Conservation (phyloP, 106 monocot genomes). For the Xerophyta viscosa region DNA sequence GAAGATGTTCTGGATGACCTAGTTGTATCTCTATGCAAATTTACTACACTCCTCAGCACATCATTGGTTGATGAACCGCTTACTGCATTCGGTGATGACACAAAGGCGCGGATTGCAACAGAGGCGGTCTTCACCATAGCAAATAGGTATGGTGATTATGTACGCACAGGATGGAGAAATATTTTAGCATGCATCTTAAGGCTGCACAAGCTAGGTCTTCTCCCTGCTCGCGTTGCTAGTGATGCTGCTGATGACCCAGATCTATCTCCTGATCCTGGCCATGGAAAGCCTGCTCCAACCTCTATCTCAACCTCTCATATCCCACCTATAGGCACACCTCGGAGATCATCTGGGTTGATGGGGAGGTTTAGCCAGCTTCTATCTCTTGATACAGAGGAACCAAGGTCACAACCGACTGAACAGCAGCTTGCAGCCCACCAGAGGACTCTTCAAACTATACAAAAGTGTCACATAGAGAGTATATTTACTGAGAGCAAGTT, state of each 20-base stretch:
- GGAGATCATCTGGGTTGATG: constrained; percentile 44
- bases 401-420: constrained; percentile 50
- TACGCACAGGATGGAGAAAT: constrained; percentile 79
- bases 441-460: constrained; percentile 43
- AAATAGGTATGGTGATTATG: constrained; percentile 66
- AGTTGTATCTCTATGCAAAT: constrained; percentile 76
- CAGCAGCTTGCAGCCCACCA: constrained; percentile 53
- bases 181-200: constrained; percentile 76
- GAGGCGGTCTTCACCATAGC: constrained; percentile 87
- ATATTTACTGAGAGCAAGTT: constrained; percentile 74
- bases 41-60: constrained; percentile 49
- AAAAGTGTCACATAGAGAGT: constrained; percentile 55
- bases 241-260: constrained; percentile 13
- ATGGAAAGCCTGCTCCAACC: constrained; percentile 9
- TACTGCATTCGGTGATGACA: constrained; percentile 64
- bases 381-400: constrained; percentile 49
- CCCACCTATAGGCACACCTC: constrained; percentile 26
- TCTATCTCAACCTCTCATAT: constrained; percentile 26
- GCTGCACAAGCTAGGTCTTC: constrained; percentile 66
- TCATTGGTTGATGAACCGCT: constrained; percentile 65
- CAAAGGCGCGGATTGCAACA: constrained; percentile 82
- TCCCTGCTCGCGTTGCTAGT: constrained; percentile 47
- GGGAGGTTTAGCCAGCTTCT: constrained; percentile 62
- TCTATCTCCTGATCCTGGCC: background rate
- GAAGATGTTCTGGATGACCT: constrained; percentile 89